Evolutionary conservation across 2,329 filamentous ascomycete genomes (phyloP).

Genomic region (Orbilia javanica): DNA sequence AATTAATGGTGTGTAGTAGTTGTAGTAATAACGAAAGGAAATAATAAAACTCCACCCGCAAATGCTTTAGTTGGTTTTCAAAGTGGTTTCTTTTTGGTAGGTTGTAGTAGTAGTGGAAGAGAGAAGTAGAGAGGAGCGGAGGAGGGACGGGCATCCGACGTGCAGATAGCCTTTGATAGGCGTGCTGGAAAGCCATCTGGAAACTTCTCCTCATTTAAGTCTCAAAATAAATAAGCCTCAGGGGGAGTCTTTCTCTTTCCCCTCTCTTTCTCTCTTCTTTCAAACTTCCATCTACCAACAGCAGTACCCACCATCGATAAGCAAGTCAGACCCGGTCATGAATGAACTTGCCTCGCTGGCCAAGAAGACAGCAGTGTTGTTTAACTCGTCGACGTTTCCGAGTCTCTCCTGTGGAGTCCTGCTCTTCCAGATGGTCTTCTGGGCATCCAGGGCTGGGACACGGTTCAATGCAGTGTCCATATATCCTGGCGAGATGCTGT

Average conservation of each 20-base stretch:
- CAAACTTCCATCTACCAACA: conserved; percentile 61
- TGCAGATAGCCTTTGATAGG: neutral
- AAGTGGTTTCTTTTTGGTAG: neutral
- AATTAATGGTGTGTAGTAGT: neutral
- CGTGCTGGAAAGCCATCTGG: neutral
- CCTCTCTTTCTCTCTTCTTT: too few relatives aligned
- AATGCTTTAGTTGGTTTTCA: conserved; percentile 33
- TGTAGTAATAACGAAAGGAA: neutral
- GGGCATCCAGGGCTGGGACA: conserved; percentile 80
- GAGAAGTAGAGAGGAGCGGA: neutral
- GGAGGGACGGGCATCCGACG: neutral
- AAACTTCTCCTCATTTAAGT: neutral
- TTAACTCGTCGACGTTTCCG: conserved; percentile 80
- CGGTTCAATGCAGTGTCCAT: conserved; percentile 88
- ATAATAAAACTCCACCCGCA: conserved; percentile 28
- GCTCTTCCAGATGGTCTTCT: conserved; percentile 84
- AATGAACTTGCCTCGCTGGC: conserved; percentile 79
- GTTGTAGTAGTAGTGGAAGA: neutral
- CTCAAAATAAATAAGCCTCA: neutral
- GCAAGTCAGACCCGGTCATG: conserved; percentile 81
- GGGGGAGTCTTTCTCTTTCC: neutral
- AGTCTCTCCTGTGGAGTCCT: conserved; percentile 80
- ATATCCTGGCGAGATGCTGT: conserved; percentile 86
- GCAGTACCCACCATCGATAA: conserved; percentile 70
- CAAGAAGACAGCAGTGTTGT: conserved; percentile 81